Evolutionary conservation across 129 eudicot genomes (phyloP).

Genomic region (Centella asiatica): DNA sequence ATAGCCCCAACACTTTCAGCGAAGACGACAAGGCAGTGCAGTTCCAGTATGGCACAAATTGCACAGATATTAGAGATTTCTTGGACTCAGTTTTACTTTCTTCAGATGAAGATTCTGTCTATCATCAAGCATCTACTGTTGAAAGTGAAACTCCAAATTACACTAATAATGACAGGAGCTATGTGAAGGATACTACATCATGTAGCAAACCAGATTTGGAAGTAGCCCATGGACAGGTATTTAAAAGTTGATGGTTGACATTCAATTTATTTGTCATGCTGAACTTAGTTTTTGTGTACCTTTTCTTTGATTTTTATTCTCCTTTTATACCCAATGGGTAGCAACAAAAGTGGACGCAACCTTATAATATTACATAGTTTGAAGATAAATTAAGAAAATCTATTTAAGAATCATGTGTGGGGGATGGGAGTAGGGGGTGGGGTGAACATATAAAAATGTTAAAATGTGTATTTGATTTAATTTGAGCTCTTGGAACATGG

Average conservation of each 20-base stretch:
- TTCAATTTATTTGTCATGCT: background rate
- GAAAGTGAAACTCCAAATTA: slow-evolving; percentile 9
- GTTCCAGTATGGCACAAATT: slow-evolving; percentile 29
- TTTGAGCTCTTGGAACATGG: too few species aligned
- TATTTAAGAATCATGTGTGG: too few species aligned
- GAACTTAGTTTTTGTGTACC: background rate
- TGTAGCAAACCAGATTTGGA: slow-evolving; percentile 29
- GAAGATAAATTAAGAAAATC: too few species aligned
- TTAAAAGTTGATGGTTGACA: too few species aligned
- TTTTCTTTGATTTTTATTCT: background rate
- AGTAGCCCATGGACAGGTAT: slow-evolving; percentile 29
- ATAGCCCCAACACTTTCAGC: slow-evolving; percentile 1
- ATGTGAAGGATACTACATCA: slow-evolving; percentile 17
- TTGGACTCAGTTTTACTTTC: slow-evolving; percentile 20
- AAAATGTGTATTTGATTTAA: too few species aligned
- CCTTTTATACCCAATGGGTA: too few species aligned
- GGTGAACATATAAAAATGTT: too few species aligned
- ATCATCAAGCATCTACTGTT: background rate
- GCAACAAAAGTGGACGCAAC: too few species aligned
- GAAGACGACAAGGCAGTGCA: slow-evolving; percentile 8
- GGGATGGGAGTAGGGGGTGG: too few species aligned
- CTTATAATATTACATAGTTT: too few species aligned
- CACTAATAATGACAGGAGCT: background rate
- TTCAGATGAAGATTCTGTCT: slow-evolving; percentile 12
- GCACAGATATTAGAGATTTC: slow-evolving; percentile 21